phyloP scores from a whole-genome alignment of 2,329 filamentous ascomycete genomes.

The Chaetomium strumarium region DNA sequence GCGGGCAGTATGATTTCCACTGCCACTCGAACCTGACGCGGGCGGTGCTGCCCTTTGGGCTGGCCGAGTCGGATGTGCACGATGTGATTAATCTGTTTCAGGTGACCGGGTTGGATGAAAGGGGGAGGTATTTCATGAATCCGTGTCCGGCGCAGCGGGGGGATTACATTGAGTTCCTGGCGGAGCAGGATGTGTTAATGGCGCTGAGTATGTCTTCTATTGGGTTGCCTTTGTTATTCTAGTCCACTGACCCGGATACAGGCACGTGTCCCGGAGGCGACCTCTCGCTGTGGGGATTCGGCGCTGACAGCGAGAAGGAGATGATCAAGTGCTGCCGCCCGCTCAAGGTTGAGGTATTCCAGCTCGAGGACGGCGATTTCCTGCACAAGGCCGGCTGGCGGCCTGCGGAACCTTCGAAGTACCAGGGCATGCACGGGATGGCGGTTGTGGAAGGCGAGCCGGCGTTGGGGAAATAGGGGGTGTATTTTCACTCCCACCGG shows the following conservation, averaged over 20 bases:
- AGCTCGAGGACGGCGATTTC: conserved; percentile 48
- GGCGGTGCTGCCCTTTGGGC: conserved; percentile 61
- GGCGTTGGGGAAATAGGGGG: not conserved
- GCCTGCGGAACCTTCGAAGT: conserved; percentile 52
- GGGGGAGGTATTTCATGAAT: conserved; percentile 73
- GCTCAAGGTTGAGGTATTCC: conserved; percentile 67
- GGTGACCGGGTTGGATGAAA: conserved; percentile 67
- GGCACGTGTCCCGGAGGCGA: conserved; percentile 76
- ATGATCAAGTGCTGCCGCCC: conserved; percentile 68
- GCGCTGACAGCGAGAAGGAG: conserved; percentile 58
- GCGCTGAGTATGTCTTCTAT: conserved; percentile 49
- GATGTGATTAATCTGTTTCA: conserved; percentile 86
- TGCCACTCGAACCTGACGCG: conserved; percentile 78
- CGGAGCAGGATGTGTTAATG: conserved; percentile 68
- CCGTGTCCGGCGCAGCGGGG: conserved; percentile 49
- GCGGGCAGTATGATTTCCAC: conserved; percentile 70
- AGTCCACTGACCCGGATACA: conserved; percentile 32
- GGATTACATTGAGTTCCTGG: conserved; percentile 69
- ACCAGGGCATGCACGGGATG: conserved; percentile 63
- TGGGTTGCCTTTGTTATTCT: conserved; percentile 22
- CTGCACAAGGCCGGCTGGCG: conserved; percentile 55
- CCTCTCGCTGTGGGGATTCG: conserved; percentile 76
- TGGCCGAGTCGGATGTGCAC: conserved; percentile 70
- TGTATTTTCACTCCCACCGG: not conserved
- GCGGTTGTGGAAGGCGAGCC: conserved; percentile 22